These are phyloP conservation scores for Fusarium decemcellulare DNA, from an alignment of 2,329 filamentous ascomycete species.

Conservation along the genomic window DNA sequence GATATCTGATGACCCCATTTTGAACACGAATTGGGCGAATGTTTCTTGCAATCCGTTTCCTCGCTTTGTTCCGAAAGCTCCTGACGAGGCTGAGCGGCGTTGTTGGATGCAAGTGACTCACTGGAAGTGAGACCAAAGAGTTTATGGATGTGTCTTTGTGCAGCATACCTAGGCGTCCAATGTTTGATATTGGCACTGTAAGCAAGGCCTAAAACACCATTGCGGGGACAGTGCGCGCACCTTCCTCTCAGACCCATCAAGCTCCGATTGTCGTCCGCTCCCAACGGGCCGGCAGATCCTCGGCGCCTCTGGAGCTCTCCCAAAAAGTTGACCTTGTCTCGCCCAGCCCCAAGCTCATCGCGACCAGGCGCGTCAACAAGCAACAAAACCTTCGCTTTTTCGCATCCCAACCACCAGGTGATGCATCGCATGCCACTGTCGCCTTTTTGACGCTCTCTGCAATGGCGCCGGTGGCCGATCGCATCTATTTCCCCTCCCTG, in stretches of 20 bases:
- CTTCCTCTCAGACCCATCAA: conserved; percentile 29
- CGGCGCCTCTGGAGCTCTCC: conserved; percentile 46
- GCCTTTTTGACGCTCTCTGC: conserved; percentile 65
- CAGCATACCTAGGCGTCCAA: neutral
- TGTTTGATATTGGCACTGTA: neutral
- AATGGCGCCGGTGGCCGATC: conserved; percentile 81
- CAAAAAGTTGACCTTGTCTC: conserved; percentile 48
- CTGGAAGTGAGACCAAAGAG: conserved; percentile 33
- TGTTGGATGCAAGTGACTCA: conserved; percentile 43
- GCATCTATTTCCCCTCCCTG: conserved; percentile 85
- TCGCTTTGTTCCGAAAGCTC: conserved; percentile 2
- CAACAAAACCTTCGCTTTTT: conserved; percentile 32
- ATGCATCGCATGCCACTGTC: conserved; percentile 57
- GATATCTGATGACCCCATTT: conserved; percentile 66
- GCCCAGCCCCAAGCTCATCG: conserved; percentile 47
- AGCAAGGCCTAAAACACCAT: neutral
- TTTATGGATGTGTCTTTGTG: conserved; percentile 31
- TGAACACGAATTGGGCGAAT: conserved; percentile 34
- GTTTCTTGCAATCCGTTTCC: conserved; percentile 6
- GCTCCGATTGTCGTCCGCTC: conserved; percentile 37
- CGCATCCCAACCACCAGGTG: conserved; percentile 49
- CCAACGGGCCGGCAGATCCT: conserved; percentile 43
- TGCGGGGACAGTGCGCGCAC: conserved; percentile 32
- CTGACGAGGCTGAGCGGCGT: conserved; percentile 23
- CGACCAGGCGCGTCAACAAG: conserved; percentile 53